These are phyloP conservation scores for Alternaria sp. DNA, from an alignment of 2,329 filamentous ascomycete genomes.

Conservation along the genomic window DNA sequence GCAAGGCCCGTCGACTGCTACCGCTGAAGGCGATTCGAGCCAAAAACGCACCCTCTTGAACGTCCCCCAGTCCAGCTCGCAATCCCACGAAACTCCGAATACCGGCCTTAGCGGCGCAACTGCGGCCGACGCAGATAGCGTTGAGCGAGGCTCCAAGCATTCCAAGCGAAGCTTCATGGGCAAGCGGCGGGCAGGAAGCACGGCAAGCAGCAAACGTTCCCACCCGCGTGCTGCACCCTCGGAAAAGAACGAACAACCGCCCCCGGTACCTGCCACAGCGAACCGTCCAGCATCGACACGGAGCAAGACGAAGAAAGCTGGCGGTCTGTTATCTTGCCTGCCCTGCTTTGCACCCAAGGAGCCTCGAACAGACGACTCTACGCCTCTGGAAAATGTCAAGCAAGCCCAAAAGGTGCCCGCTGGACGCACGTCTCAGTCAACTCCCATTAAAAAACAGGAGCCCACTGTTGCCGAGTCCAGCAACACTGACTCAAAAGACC, in stretches of 20 bases:
- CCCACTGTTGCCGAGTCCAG: constrained; percentile 54
- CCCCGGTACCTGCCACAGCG: constrained; percentile 41
- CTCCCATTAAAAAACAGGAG: constrained; percentile 53
- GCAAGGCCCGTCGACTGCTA: constrained; percentile 33
- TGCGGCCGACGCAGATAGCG: constrained; percentile 57
- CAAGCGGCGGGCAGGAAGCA: constrained; percentile 57
- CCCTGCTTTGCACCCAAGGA: constrained; percentile 74
- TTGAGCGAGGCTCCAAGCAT: constrained; percentile 55
- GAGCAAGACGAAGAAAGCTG: constrained; percentile 53
- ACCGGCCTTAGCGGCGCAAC: constrained; percentile 56
- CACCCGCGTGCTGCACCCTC: constrained; percentile 49
- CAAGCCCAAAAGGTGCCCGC: constrained; percentile 51
- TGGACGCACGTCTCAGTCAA: constrained; percentile 60
- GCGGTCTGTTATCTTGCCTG: constrained; percentile 61
- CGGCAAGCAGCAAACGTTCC: constrained; percentile 57
- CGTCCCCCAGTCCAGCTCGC: constrained; percentile 46
- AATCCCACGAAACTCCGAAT: constrained; percentile 46
- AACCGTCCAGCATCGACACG: constrained; percentile 48
- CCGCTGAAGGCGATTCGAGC: constrained; percentile 39
- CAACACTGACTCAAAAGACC: constrained; percentile 56
- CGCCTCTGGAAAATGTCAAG: constrained; percentile 60
- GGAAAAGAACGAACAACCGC: constrained; percentile 53
- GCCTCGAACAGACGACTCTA: constrained; percentile 54
- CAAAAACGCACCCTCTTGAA: constrained; percentile 51
- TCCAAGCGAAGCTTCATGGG: constrained; percentile 57